phyloP scores from a whole-genome alignment of 257 asterid genomes.

The Rauvolfia tetraphylla region DNA sequence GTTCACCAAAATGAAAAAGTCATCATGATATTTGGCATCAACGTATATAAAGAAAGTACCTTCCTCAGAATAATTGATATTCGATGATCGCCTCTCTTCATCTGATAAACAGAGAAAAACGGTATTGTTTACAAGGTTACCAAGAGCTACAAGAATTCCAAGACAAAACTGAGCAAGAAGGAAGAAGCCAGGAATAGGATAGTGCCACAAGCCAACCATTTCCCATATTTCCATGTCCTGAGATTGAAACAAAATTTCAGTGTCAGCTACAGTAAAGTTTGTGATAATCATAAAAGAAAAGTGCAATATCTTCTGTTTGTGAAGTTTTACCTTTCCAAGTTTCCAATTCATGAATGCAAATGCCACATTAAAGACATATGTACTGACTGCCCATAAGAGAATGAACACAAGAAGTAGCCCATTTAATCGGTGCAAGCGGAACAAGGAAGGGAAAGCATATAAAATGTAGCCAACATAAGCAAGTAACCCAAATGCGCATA shows the following conservation, averaged over 20 bases:
- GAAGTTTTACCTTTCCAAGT: constrained; percentile 70
- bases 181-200: constrained; percentile 97
- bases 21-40: constrained; percentile 8
- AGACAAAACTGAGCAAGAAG: constrained; percentile 93
- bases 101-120: constrained; percentile 71
- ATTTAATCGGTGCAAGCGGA: constrained; percentile 83
- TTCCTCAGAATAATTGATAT: constrained; percentile 62
- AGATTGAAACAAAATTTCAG: constrained; percentile 17
- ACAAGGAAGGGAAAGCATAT: constrained; percentile 86
- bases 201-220: constrained; percentile 98
- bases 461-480: constrained; percentile 88
- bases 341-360: constrained; percentile 83
- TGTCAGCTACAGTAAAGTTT: constrained; percentile 23
- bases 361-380: constrained; percentile 86
- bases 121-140: constrained; percentile 89
- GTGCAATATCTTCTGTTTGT: constrained; percentile 12
- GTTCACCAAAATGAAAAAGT: constrained; percentile 13
- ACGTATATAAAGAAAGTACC: constrained; percentile 34
- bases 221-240: constrained; percentile 99
- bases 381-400: constrained; percentile 98
- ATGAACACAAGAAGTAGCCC: constrained; percentile 97
- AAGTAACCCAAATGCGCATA: constrained; percentile 94
- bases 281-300: constrained; percentile 19
- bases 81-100: constrained; percentile 61
- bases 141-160: constrained; percentile 96